phyloP scores from a whole-genome alignment of 345 rosid species.

The Populus nigra region DNA sequence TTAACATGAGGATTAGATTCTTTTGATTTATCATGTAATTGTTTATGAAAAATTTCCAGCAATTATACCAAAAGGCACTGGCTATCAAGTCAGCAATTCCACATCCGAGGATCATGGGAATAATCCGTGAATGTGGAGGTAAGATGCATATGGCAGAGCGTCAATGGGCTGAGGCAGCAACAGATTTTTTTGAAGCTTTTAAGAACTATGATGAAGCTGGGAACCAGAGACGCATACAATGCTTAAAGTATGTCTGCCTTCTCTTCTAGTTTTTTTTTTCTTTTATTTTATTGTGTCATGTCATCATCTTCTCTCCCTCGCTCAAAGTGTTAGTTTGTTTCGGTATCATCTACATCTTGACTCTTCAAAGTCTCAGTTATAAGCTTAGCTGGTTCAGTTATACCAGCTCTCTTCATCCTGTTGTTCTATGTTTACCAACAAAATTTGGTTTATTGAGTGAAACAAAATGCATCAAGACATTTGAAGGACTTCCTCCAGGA shows the following conservation, averaged over 20 bases:
- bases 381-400: not conserved
- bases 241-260: conserved; percentile 72
- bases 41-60: conserved; percentile 44
- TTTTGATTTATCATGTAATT: not conserved
- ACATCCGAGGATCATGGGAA: conserved; percentile 99
- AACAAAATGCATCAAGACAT: not conserved
- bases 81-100: conserved; percentile 99
- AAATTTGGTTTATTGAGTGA: not conserved
- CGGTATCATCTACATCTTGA: not conserved
- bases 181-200: conserved; percentile 99
- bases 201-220: conserved; percentile 99
- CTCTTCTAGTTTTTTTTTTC: not conserved
- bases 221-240: conserved; percentile 95
- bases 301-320: not conserved
- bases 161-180: conserved; percentile 98
- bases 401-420: not conserved
- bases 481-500: not conserved
- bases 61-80: conserved; percentile 95
- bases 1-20: not conserved
- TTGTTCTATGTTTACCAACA: not conserved
- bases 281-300: not conserved
- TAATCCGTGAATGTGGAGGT: conserved; percentile 98
- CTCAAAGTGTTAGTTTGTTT: not conserved
- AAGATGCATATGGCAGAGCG: conserved; percentile 99
- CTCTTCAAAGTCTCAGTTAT: not conserved